These are phyloP conservation scores for Colletotrichum higginsianum DNA, from an alignment of 2,329 filamentous ascomycete genomes.

Conservation along the genomic window DNA sequence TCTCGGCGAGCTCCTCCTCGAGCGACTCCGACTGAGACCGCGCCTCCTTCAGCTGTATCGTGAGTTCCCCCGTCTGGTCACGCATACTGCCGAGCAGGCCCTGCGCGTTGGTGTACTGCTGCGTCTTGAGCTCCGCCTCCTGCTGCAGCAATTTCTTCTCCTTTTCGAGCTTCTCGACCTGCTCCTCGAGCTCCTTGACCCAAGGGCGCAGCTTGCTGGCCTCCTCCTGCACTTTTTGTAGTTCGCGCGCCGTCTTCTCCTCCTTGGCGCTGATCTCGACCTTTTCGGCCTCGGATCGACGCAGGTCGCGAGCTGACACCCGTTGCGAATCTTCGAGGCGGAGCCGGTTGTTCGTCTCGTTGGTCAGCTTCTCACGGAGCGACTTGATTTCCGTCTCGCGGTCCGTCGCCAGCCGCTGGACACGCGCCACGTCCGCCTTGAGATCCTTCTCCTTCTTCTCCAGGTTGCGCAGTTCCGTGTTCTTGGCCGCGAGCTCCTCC, in stretches of 20 bases:
- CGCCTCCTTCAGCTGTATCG: constrained; percentile 91
- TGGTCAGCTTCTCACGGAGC: constrained; percentile 83
- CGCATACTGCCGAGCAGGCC: constrained; percentile 92
- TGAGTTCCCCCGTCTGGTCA: constrained; percentile 90
- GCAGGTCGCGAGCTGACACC: constrained; percentile 81
- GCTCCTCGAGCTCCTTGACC: constrained; percentile 79
- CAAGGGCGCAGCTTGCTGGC: constrained; percentile 74
- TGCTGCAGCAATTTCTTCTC: constrained; percentile 80
- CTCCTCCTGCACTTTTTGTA: constrained; percentile 81
- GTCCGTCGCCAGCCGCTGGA: constrained; percentile 79
- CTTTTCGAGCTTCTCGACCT: constrained; percentile 76
- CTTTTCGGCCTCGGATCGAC: constrained; percentile 83
- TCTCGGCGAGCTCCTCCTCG: constrained; percentile 92
- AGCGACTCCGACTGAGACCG: constrained; percentile 86
- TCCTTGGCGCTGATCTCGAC: constrained; percentile 81
- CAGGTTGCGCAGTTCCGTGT: constrained; percentile 77
- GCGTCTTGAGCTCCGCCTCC: constrained; percentile 86
- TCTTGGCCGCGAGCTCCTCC: constrained; percentile 76
- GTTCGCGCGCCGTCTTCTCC: constrained; percentile 80
- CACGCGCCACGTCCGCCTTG: constrained; percentile 78
- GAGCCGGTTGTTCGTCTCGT: constrained; percentile 79
- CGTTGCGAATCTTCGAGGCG: constrained; percentile 86
- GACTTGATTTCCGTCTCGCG: constrained; percentile 84
- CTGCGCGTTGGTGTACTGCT: constrained; percentile 89
- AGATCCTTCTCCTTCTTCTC: constrained; percentile 89